These are phyloP conservation scores for Suhomyces tanzawaensis DNA, from an alignment of 805 yeast genomes.

Conservation along the genomic window DNA sequence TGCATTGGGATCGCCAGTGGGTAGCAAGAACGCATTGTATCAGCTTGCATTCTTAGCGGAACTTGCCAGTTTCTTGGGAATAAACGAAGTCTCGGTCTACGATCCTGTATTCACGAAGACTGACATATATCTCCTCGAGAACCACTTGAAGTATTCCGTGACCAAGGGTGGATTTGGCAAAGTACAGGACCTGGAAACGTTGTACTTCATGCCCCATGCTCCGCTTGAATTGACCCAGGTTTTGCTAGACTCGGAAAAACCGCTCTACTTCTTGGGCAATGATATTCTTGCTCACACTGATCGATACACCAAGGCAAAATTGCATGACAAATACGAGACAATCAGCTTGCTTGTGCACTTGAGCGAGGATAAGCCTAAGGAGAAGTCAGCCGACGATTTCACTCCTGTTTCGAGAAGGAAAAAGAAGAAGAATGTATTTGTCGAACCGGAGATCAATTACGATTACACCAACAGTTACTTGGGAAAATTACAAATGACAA, in stretches of 20 bases:
- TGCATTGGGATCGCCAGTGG: conserved; percentile 68
- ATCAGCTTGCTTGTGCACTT: conserved; percentile 39
- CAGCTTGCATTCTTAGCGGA: conserved; percentile 62
- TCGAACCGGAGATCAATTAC: conserved; percentile 34
- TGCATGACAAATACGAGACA: conserved; percentile 43
- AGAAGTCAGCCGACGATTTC: conserved; percentile 17
- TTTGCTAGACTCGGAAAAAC: conserved; percentile 30
- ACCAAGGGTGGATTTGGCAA: neutral
- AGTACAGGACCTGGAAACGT: conserved; percentile 11
- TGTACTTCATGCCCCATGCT: conserved; percentile 76
- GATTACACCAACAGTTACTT: conserved; percentile 32
- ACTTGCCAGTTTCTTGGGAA: conserved; percentile 25
- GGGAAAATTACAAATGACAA: conserved; percentile 14
- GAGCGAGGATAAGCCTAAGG: conserved; percentile 7
- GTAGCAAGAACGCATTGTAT: conserved; percentile 57
- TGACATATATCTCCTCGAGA: conserved; percentile 38
- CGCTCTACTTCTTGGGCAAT: conserved; percentile 49
- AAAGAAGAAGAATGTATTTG: conserved; percentile 22
- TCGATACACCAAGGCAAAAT: conserved; percentile 42
- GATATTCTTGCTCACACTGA: conserved; percentile 54
- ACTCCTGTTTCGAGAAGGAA: conserved; percentile 18
- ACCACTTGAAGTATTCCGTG: conserved; percentile 11
- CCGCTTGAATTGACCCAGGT: conserved; percentile 53
- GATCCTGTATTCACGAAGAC: conserved; percentile 60
- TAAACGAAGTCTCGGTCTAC: conserved; percentile 43